Conservation (phyloP, 2,329 filamentous ascomycete species). For the Penicillium sp. region DNA sequence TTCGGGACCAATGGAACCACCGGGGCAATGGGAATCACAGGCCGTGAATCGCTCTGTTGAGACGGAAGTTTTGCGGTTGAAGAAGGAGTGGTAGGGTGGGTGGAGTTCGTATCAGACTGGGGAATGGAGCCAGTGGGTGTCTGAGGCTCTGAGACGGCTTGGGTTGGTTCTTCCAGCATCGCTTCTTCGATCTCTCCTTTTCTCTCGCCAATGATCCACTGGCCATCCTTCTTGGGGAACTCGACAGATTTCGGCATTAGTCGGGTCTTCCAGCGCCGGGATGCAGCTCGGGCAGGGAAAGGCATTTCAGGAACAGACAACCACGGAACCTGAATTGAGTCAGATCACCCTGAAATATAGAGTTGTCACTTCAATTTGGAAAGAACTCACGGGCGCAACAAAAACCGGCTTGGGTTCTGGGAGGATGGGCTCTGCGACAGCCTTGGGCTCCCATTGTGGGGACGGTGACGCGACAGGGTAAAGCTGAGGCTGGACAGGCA, state of each 20-base stretch:
- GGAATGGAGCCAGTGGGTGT: slow-evolving; percentile 59
- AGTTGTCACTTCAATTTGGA: not conserved
- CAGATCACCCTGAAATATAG: slow-evolving; percentile 3
- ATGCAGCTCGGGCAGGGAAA: slow-evolving; percentile 54
- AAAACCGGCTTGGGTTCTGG: slow-evolving; percentile 39
- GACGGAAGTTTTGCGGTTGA: slow-evolving; percentile 42
- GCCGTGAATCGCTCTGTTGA: slow-evolving; percentile 36
- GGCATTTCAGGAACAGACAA: slow-evolving; percentile 54
- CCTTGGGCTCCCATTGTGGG: slow-evolving; percentile 25
- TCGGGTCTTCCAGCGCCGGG: slow-evolving; percentile 45
- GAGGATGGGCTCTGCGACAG: not conserved
- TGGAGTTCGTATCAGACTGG: slow-evolving; percentile 56
- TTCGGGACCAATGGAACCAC: slow-evolving; percentile 48
- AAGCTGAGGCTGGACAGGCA: slow-evolving; percentile 25
- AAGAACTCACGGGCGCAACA: slow-evolving; percentile 47
- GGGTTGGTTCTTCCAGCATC: slow-evolving; percentile 19
- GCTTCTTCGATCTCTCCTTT: slow-evolving; percentile 14
- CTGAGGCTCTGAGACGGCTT: slow-evolving; percentile 47
- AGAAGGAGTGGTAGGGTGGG: slow-evolving; percentile 56
- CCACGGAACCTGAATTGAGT: slow-evolving; percentile 54
- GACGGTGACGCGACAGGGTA: slow-evolving; percentile 37
- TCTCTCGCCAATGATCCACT: slow-evolving; percentile 21
- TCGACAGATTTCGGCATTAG: slow-evolving; percentile 44
- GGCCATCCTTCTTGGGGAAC: slow-evolving; percentile 49
- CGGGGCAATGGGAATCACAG: slow-evolving; percentile 47